Base-by-base conservation (phyloP, 176 grass and related monocot species). In the Carex kokanica region DNA sequence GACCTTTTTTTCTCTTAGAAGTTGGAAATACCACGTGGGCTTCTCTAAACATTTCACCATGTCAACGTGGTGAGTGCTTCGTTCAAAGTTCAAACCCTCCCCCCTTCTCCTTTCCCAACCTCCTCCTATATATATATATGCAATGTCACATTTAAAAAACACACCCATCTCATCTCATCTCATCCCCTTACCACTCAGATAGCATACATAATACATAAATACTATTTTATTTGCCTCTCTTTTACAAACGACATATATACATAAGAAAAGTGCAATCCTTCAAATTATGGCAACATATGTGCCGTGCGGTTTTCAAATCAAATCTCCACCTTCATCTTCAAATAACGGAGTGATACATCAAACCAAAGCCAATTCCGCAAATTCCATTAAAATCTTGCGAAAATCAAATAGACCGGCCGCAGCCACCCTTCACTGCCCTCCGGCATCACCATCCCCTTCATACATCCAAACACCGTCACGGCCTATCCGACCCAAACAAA, bases 11-110 rank as follows among this genome's bases (percentile, higher is more conserved):
- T 36, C 18, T 54, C 34, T 38, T 25, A 21, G 29, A 34, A 34
- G 36, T 38, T 38, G 36, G 5, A 78, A 82, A 75, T 70, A 88
- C 88, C 92, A 92, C 92, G 92, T 94, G 92, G 91, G 56, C 86
- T 12, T 71, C 64, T 59, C 0, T n/a, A 27, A 58, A 57, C 24
- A 32, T 58, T 6, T 4, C 12, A 45, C 2, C 11, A 53, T 38
- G 31, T 65, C 17, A 73, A 45, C 38, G 4, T 27, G 14, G 9
- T 17, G 0, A 32, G 23, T 52, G 73, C 2, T 25, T 51, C 68
- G 14, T 78, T 75, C 66, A 56, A 20, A 31, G 34, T 8, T 43
- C 60, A 59, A 16, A 55, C 34, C 14, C 10, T 56, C 36, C 32
- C 15, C 61, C 15, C n/a, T 43, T 20, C 38, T 8, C 18, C 3